A percentile compares a stretch with the other conserved stretches of the same genome.
phyloP scores from a whole-genome alignment of 225 moss, liverwort and hornwort species.

The Straminergon stramineum region DNA sequence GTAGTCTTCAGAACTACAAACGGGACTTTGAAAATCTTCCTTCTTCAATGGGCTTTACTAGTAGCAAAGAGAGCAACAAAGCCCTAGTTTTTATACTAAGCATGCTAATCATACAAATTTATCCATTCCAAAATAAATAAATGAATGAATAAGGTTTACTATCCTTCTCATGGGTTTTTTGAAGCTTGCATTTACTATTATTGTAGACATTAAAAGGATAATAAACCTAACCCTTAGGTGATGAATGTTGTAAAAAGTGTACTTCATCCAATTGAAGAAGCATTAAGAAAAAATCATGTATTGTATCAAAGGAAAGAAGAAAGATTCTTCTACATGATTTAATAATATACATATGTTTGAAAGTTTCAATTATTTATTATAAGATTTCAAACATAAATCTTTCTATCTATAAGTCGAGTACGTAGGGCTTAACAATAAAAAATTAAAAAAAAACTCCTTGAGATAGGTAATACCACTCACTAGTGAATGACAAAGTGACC shows the following conservation, averaged over 20 bases:
- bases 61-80: too few species aligned
- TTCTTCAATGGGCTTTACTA: too few species aligned
- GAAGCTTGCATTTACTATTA: too few species aligned
- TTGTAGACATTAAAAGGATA: too few species aligned
- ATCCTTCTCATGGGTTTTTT: too few species aligned
- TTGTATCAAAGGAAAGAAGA: not conserved
- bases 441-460: not conserved
- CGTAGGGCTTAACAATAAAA: not conserved
- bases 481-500: not conserved
- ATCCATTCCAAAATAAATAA: too few species aligned
- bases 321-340: rapidly evolving
- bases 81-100: too few species aligned
- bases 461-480: not conserved
- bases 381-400: not conserved
- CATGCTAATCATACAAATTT: too few species aligned
- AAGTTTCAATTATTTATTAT: not conserved
- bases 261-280: not conserved
- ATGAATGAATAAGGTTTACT: too few species aligned
- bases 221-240: too few species aligned
- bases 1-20: too few species aligned
- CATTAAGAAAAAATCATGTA: not conserved
- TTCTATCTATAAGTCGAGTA: not conserved
- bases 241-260: not conserved
- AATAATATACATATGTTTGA: not conserved
- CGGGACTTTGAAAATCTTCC: too few species aligned